phyloP scores from a whole-genome alignment of 2,329 filamentous ascomycete species.

The Phyllosticta paracitricarpa region DNA sequence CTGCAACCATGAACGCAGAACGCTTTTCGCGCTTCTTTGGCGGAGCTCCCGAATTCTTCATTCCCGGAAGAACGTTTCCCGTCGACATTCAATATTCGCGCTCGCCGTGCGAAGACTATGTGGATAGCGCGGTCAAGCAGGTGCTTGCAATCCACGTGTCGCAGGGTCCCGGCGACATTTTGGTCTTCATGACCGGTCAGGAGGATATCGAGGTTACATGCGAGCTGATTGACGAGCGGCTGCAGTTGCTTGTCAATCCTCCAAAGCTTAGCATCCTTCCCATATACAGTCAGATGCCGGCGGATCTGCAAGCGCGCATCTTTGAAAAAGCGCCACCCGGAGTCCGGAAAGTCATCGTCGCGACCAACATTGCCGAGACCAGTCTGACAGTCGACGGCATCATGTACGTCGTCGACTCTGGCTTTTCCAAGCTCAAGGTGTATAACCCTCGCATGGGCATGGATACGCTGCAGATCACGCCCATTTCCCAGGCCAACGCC shows the following conservation, averaged over 20 bases:
- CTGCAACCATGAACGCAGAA: slow-evolving; percentile 96
- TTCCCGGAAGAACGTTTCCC: slow-evolving; percentile 90
- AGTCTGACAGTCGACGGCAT: slow-evolving; percentile 97
- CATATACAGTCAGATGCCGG: slow-evolving; percentile 99
- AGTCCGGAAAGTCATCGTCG: slow-evolving; percentile 93
- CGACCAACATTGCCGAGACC: slow-evolving; percentile 97
- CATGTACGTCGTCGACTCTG: slow-evolving; percentile 96
- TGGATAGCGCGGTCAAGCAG: slow-evolving; percentile 93
- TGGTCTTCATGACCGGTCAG: slow-evolving; percentile 99
- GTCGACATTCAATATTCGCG: slow-evolving; percentile 94
- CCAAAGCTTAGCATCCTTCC: slow-evolving; percentile 90
- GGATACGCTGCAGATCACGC: slow-evolving; percentile 96
- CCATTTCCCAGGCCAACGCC: slow-evolving; percentile 92
- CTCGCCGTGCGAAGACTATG: slow-evolving; percentile 93
- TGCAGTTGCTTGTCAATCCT: slow-evolving; percentile 84
- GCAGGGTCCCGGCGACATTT: slow-evolving; percentile 82
- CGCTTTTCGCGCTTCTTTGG: slow-evolving; percentile 94
- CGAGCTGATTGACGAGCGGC: slow-evolving; percentile 77
- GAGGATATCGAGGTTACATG: slow-evolving; percentile 98
- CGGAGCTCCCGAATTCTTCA: slow-evolving; percentile 90
- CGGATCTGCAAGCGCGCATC: slow-evolving; percentile 93
- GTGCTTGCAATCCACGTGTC: slow-evolving; percentile 93
- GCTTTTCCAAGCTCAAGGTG: slow-evolving; percentile 95
- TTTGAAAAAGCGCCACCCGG: slow-evolving; percentile 86
- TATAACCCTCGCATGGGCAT: slow-evolving; percentile 99